Conservation (phyloP, 768 basidiomycete species). For the Neoboletus brunneissimus region DNA sequence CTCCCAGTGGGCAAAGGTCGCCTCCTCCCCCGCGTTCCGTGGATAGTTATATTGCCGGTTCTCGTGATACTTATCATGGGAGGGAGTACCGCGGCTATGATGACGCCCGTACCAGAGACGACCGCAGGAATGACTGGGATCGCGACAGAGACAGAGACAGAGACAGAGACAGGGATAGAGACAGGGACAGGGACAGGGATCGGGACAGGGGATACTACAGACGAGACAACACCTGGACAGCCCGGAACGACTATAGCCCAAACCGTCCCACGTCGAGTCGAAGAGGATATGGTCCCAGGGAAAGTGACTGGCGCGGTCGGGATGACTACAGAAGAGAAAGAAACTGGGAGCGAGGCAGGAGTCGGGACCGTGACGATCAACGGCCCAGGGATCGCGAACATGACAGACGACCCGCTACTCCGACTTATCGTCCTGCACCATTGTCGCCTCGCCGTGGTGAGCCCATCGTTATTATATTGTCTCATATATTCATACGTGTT, state of each 20-base stretch:
- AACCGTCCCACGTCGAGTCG: slow-evolving; percentile 10
- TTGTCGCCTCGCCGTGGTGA: slow-evolving; percentile 28
- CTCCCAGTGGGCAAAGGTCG: slow-evolving; percentile 14
- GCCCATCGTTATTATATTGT: background rate
- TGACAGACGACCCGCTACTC: slow-evolving; percentile 19
- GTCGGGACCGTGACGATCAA: slow-evolving; percentile 21
- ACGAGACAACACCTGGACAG: slow-evolving; percentile 19
- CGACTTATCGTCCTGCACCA: slow-evolving; percentile 19
- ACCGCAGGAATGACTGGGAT: slow-evolving; percentile 27
- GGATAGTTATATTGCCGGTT: slow-evolving; percentile 15
- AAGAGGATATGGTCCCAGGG: slow-evolving; percentile 15
- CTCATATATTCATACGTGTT: background rate
- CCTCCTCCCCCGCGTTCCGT: slow-evolving; percentile 10
- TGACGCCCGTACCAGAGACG: slow-evolving; percentile 19
- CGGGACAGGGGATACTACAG: slow-evolving; percentile 20
- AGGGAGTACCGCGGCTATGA: slow-evolving; percentile 23
- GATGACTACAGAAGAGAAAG: slow-evolving; percentile 25
- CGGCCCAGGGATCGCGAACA: slow-evolving; percentile 20
- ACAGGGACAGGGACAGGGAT: slow-evolving; percentile 13
- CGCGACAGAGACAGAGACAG: slow-evolving; percentile 22
- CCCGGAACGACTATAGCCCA: slow-evolving; percentile 18
- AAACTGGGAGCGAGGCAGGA: slow-evolving; percentile 21
- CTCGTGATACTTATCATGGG: slow-evolving; percentile 19
- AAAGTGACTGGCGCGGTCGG: slow-evolving; percentile 18
- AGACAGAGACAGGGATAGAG: slow-evolving; percentile 17